phyloP scores from a whole-genome alignment of 1,284 basidiomycete genomes.

The Marasmius fiardii region DNA sequence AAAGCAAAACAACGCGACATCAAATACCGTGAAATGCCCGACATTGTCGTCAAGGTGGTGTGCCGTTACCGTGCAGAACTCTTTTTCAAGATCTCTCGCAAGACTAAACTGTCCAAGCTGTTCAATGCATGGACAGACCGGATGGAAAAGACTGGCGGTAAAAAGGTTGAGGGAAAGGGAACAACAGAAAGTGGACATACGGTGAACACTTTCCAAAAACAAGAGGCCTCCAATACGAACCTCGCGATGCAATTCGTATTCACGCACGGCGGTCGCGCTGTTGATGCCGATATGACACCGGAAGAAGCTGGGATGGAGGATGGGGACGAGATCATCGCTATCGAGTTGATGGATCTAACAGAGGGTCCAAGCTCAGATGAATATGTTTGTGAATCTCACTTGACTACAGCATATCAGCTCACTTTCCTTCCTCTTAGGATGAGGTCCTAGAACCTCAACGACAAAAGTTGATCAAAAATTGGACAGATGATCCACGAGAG shows the following conservation, averaged over 20 bases:
- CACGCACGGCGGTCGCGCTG: constrained; percentile 69
- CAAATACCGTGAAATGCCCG: constrained; percentile 73
- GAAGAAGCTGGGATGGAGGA: constrained; percentile 82
- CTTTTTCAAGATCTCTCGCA: constrained; percentile 85
- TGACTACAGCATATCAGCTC: constrained; percentile 2
- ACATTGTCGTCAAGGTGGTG: constrained; percentile 80
- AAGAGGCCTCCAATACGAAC: constrained; percentile 17
- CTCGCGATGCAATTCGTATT: constrained; percentile 72
- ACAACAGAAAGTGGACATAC: constrained; percentile 19
- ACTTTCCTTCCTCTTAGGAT: constrained; percentile 39
- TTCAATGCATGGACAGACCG: constrained; percentile 85
- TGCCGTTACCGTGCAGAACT: constrained; percentile 84
- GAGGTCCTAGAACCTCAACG: constrained; percentile 57
- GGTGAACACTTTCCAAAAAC: constrained; percentile 42
- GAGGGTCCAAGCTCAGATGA: constrained; percentile 58
- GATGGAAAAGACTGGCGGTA: constrained; percentile 59
- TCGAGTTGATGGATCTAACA: constrained; percentile 84
- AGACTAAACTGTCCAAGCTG: constrained; percentile 74
- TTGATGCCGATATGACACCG: constrained; percentile 76
- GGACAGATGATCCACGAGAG: constrained; percentile 72
- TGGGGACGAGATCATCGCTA: constrained; percentile 79
- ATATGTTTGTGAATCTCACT: constrained; percentile 42
- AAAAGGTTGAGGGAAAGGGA: constrained; percentile 34
- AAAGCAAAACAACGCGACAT: constrained; percentile 70
- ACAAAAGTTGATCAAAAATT: constrained; percentile 71